Evolutionary conservation across 768 basidiomycete species (phyloP).

Genomic region (Termitomyces sp.): DNA sequence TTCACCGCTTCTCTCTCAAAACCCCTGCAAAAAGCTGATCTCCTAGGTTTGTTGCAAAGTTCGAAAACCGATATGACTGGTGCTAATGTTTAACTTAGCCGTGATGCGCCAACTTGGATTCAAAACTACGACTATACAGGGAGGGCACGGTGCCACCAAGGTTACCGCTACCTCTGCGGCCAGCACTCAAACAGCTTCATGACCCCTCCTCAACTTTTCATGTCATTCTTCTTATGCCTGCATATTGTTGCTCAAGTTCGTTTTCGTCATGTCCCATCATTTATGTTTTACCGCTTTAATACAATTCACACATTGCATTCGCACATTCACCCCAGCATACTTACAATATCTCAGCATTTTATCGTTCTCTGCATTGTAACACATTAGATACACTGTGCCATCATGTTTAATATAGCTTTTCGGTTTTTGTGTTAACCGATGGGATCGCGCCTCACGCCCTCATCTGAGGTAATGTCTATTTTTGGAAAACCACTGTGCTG

Average conservation of each 20-base stretch:
- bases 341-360: conserved; percentile 28
- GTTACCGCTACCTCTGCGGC: conserved; percentile 31
- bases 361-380: conserved; percentile 39
- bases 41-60: conserved; percentile 42
- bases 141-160: conserved; percentile 45
- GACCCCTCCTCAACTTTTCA: conserved; percentile 20
- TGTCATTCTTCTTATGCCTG: conserved; percentile 21
- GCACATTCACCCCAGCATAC: conserved; percentile 27
- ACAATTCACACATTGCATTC: conserved; percentile 29
- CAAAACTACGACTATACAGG: conserved; percentile 74
- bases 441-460: too few species aligned
- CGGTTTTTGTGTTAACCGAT: not conserved
- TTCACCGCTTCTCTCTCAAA: conserved; percentile 84
- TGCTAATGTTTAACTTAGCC: conserved; percentile 22
- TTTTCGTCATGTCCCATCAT: conserved; percentile 25
- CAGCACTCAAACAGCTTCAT: conserved; percentile 27
- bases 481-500: not conserved
- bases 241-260: conserved; percentile 19
- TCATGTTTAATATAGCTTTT: conserved; percentile 15
- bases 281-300: conserved; percentile 28
- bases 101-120: conserved; percentile 87
- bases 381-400: conserved; percentile 35
- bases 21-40: conserved; percentile 84
- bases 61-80: not conserved
- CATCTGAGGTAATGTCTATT: not conserved